Conservation (phyloP, 176 grass and related monocot species). For the Aegilops speltoides region DNA sequence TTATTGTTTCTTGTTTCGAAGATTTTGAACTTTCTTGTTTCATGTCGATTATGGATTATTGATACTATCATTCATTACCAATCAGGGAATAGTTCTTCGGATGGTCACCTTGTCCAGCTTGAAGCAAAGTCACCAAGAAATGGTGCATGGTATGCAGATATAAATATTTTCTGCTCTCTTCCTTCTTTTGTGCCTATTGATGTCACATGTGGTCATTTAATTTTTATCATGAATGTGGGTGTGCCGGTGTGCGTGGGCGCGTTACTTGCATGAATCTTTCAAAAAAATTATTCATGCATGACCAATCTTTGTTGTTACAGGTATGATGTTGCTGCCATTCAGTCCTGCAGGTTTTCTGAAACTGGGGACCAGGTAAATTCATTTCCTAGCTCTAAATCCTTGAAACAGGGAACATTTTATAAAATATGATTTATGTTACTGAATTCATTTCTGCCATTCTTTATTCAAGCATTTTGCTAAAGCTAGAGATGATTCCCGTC, state of each 20-base stretch:
- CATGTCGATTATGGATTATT: neutral
- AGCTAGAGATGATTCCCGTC: slow-evolving; percentile 11
- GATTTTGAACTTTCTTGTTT: neutral
- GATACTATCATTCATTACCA: neutral
- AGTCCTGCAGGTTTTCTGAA: slow-evolving; percentile 61
- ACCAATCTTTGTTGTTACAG: slow-evolving; percentile 33
- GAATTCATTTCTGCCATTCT: neutral
- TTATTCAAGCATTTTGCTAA: neutral
- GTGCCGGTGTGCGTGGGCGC: neutral
- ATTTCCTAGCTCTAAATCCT: neutral
- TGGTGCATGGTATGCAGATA: slow-evolving; percentile 65
- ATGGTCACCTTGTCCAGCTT: slow-evolving; percentile 52
- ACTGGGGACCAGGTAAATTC: slow-evolving; percentile 58
- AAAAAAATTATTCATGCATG: neutral
- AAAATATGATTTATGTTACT: slow-evolving; percentile 3
- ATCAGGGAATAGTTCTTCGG: slow-evolving; percentile 44
- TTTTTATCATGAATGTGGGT: neutral
- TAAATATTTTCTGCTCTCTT: neutral
- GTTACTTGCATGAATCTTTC: neutral
- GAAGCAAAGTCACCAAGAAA: slow-evolving; percentile 83
- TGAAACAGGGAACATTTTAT: neutral
- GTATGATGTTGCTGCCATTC: slow-evolving; percentile 77
- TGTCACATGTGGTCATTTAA: neutral
- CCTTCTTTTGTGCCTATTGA: neutral
- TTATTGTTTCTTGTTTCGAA: neutral